Percentiles rank a stretch among this genome's conserved stretches.
Conservation (phyloP, 805 yeast species). For the Wickerhamiella parazyma region DNA sequence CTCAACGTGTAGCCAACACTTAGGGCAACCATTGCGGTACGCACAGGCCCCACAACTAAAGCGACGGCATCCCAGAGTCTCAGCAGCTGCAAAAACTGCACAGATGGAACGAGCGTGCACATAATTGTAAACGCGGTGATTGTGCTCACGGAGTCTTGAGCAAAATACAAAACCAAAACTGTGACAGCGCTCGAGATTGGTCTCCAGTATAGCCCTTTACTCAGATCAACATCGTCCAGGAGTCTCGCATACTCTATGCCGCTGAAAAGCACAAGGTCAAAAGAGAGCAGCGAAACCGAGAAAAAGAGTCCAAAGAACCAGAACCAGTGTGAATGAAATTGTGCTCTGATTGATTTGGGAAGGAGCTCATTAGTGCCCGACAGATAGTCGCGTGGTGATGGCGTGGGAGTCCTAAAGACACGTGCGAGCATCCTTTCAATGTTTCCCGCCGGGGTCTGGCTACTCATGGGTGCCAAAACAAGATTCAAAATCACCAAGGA, state of each 20-base stretch:
- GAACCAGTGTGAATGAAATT: slow-evolving; percentile 3
- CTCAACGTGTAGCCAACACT: slow-evolving; percentile 3
- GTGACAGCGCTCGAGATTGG: slow-evolving; percentile 4
- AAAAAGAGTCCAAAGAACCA: slow-evolving; percentile 4
- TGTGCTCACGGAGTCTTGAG: background rate
- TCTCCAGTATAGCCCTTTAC: background rate
- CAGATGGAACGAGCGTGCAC: background rate
- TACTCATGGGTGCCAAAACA: slow-evolving; percentile 4
- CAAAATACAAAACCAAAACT: background rate
- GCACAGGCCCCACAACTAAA: background rate
- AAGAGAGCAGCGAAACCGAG: background rate
- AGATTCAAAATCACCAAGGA: background rate
- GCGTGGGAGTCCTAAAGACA: background rate
- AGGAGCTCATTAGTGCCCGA: background rate
- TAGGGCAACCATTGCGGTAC: slow-evolving; percentile 3
- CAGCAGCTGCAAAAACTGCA: background rate
- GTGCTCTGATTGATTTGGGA: background rate
- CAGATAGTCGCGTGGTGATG: background rate
- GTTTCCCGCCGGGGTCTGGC: slow-evolving; percentile 9
- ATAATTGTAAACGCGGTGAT: background rate
- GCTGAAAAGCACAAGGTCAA: slow-evolving; percentile 4
- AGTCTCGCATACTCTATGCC: slow-evolving; percentile 10
- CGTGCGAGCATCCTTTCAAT: slow-evolving; percentile 7
- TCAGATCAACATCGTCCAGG: background rate
- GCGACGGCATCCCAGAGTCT: slow-evolving; percentile 5